Percentiles rank a stretch among this genome's conserved stretches.
Evolutionary conservation across 108 stramenopile genomes (phyloP).

Genomic region (Nitzschia inconspicua): DNA sequence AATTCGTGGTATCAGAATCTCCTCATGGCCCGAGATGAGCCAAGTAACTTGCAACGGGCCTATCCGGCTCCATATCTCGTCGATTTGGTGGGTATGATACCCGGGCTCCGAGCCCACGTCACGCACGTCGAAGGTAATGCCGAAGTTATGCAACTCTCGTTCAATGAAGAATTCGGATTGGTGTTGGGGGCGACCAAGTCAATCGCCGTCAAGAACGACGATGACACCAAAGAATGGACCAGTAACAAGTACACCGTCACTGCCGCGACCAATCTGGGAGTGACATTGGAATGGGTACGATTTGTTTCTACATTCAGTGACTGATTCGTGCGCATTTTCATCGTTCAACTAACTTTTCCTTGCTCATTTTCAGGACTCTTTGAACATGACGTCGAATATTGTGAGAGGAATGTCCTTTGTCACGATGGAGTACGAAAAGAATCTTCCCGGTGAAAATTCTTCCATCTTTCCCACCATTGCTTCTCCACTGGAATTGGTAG

Average conservation of each 20-base stretch:
- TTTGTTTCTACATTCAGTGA: neutral
- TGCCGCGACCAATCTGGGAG: slow-evolving; percentile 50
- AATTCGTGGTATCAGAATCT: slow-evolving; percentile 84
- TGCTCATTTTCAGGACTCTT: slow-evolving; percentile 15
- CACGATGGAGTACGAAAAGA: slow-evolving; percentile 62
- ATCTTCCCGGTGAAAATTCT: neutral
- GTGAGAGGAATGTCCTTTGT: slow-evolving; percentile 88
- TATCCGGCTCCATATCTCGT: slow-evolving; percentile 77
- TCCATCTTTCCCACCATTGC: slow-evolving; percentile 43
- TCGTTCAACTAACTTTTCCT: neutral
- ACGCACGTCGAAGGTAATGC: slow-evolving; percentile 41
- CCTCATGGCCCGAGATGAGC: slow-evolving; percentile 47
- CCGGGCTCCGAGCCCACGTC: slow-evolving; percentile 62
- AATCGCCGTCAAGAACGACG: neutral
- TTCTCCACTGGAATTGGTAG: slow-evolving; percentile 23
- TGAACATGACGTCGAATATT: slow-evolving; percentile 63
- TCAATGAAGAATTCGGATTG: slow-evolving; percentile 57
- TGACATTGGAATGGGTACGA: slow-evolving; percentile 70
- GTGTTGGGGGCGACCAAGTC: slow-evolving; percentile 55
- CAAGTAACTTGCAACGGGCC: slow-evolving; percentile 49
- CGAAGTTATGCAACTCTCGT: slow-evolving; percentile 55
- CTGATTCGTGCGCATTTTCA: neutral
- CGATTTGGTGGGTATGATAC: slow-evolving; percentile 66
- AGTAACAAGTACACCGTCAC: slow-evolving; percentile 23
- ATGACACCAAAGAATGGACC: slow-evolving; percentile 3